A percentile compares a stretch with the other conserved stretches of the same genome.
These are phyloP conservation scores for Exophiala oligosperma DNA, from an alignment of 2,329 filamentous ascomycete species.

Conservation along the genomic window DNA sequence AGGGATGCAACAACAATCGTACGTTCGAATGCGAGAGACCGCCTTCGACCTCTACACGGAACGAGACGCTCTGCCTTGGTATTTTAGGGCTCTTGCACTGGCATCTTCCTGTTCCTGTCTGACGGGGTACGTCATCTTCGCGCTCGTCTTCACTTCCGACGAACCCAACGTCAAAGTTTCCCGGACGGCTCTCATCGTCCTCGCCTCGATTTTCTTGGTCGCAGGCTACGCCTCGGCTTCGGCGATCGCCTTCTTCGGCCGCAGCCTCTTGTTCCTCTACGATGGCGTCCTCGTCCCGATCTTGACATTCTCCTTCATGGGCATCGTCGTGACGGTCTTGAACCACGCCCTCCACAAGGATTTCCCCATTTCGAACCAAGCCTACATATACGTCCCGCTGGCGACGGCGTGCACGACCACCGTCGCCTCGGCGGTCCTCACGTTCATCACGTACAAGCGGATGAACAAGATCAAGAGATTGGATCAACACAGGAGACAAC, in stretches of 20 bases:
- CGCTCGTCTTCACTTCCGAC: conserved; percentile 23
- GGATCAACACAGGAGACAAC: conserved; percentile 22
- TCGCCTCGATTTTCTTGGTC: conserved; percentile 21
- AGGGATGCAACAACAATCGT: conserved; percentile 14
- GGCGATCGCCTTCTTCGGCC: conserved; percentile 21
- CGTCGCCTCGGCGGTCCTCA: conserved; percentile 15
- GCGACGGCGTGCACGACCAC: conserved; percentile 20
- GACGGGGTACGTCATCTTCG: conserved; percentile 28
- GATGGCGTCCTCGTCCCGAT: conserved; percentile 27
- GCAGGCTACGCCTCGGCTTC: conserved; percentile 21
- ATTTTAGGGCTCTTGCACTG: conserved; percentile 21
- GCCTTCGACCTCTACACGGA: conserved; percentile 28
- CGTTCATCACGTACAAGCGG: conserved; percentile 22
- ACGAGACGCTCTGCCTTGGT: conserved; percentile 26
- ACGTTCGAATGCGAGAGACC: conserved; percentile 24
- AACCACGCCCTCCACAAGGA: conserved; percentile 23
- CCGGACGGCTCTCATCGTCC: conserved; percentile 12
- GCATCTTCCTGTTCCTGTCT: conserved; percentile 27
- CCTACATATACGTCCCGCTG: conserved; percentile 27
- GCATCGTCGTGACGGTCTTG: conserved; percentile 27
- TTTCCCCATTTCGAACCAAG: conserved; percentile 12
- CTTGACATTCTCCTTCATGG: conserved; percentile 25
- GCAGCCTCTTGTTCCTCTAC: conserved; percentile 25
- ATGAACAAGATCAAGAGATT: conserved; percentile 22
- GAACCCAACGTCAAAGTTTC: conserved; percentile 21